A percentile compares a stretch with the other conserved stretches of the same genome.
These are phyloP conservation scores for Fusarium sublunatum DNA, from an alignment of 2,329 filamentous ascomycete genomes.

Conservation along the genomic window DNA sequence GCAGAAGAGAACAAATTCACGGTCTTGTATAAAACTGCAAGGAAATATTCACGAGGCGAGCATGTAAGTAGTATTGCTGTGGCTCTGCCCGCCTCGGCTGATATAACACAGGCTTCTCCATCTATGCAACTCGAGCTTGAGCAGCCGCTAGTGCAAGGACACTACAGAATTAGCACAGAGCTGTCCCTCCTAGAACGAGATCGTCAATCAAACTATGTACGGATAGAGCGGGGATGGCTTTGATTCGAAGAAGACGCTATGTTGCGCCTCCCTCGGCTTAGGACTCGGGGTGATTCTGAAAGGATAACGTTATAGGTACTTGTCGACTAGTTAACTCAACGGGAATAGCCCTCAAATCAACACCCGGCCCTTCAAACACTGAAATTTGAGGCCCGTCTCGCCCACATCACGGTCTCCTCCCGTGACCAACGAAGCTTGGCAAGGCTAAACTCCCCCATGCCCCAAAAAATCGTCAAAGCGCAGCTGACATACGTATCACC, in stretches of 20 bases:
- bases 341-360: background rate
- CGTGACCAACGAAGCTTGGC: slow-evolving; percentile 28
- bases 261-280: too few relatives aligned
- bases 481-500: slow-evolving; percentile 3
- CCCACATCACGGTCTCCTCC: slow-evolving; percentile 24
- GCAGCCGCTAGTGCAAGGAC: slow-evolving; percentile 27
- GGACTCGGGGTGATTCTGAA: too few relatives aligned
- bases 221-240: slow-evolving; percentile 15
- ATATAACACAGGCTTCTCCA: slow-evolving; percentile 13
- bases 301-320: too few relatives aligned
- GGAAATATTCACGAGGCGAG: too few relatives aligned
- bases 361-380: slow-evolving; percentile 1
- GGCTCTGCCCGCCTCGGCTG: slow-evolving; percentile 27
- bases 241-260: background rate
- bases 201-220: slow-evolving; percentile 15
- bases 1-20: too few relatives aligned
- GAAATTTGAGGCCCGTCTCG: slow-evolving; percentile 28
- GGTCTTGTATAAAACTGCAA: too few relatives aligned
- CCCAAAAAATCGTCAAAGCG: slow-evolving; percentile 24
- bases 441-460: slow-evolving; percentile 5
- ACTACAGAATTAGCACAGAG: background rate
- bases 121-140: slow-evolving; percentile 30
- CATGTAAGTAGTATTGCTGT: too few relatives aligned
- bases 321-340: too few relatives aligned
- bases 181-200: slow-evolving; percentile 11